Evolutionary conservation across 169 alveolate genomes (phyloP).

Genomic region (Plasmodium coatneyi): DNA sequence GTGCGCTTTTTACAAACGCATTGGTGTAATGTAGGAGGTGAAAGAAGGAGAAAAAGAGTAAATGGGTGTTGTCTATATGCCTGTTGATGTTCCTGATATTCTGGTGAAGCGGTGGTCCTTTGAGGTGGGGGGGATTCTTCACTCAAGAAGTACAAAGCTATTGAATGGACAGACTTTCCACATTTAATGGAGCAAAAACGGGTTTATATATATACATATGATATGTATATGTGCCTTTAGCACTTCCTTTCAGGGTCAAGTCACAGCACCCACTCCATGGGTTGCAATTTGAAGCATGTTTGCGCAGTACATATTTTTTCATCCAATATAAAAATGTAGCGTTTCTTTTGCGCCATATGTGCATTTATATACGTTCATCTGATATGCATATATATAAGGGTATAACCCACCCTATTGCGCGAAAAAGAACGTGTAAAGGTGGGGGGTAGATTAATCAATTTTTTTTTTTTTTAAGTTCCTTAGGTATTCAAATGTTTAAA

Average conservation of each 20-base stretch:
- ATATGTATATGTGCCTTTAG: background rate
- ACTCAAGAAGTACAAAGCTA: background rate
- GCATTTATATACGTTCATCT: background rate
- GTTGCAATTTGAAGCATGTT: background rate
- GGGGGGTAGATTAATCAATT: background rate
- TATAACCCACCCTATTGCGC: background rate
- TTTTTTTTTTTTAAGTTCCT: background rate
- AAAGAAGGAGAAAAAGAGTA: background rate
- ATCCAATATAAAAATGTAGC: background rate
- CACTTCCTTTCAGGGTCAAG: background rate
- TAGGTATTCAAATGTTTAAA: background rate
- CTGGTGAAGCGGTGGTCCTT: background rate
- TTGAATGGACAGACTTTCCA: background rate
- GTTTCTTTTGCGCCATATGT: background rate
- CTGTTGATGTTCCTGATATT: background rate
- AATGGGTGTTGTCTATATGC: background rate
- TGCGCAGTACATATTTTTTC: background rate
- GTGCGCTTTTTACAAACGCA: background rate
- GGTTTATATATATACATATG: background rate
- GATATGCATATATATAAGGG: background rate
- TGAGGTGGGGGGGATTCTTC: background rate
- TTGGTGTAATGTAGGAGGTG: background rate
- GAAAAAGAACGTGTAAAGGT: background rate
- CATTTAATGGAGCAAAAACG: background rate
- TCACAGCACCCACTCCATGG: background rate